A percentile compares a stretch with the other conserved stretches of the same genome.
These are phyloP conservation scores for Rhizopus delemar DNA, from an alignment of 371 early-diverging fungal species.

Conservation along the genomic window DNA sequence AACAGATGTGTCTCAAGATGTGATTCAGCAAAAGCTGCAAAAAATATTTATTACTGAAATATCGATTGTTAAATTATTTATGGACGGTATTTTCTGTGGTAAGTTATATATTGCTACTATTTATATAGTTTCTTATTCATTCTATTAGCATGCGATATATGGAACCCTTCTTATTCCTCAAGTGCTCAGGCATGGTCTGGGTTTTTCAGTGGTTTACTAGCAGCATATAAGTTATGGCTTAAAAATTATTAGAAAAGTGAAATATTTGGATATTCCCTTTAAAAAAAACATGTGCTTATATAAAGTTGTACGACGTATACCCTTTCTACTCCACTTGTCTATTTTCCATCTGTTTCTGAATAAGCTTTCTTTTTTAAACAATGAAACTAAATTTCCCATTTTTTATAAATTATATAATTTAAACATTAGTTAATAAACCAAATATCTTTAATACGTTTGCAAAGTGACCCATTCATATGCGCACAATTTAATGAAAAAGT, in stretches of 20 bases:
- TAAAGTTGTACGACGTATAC: too few relatives aligned
- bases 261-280: too few relatives aligned
- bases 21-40: constrained; percentile 10
- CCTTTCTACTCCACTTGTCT: too few relatives aligned
- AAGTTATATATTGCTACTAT: constrained; percentile 21
- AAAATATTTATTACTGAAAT: constrained; percentile 52
- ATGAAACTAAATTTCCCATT: too few relatives aligned
- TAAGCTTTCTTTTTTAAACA: too few relatives aligned
- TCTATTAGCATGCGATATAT: constrained; percentile 65
- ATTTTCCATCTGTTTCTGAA: too few relatives aligned
- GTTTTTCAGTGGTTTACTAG: constrained; percentile 64
- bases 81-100: constrained; percentile 71
- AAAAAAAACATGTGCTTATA: too few relatives aligned
- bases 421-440: too few relatives aligned
- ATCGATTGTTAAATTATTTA: constrained; percentile 55
- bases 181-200: constrained; percentile 76
- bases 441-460: too few relatives aligned
- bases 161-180: constrained; percentile 62
- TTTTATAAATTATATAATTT: too few relatives aligned
- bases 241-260: constrained; percentile 19
- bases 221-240: constrained; percentile 67
- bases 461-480: too few relatives aligned
- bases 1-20: background rate
- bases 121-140: constrained; percentile 14
- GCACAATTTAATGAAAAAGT: too few relatives aligned